phyloP scores from a whole-genome alignment of 305 asterid genomes.

The Fraxinus dipetala region DNA sequence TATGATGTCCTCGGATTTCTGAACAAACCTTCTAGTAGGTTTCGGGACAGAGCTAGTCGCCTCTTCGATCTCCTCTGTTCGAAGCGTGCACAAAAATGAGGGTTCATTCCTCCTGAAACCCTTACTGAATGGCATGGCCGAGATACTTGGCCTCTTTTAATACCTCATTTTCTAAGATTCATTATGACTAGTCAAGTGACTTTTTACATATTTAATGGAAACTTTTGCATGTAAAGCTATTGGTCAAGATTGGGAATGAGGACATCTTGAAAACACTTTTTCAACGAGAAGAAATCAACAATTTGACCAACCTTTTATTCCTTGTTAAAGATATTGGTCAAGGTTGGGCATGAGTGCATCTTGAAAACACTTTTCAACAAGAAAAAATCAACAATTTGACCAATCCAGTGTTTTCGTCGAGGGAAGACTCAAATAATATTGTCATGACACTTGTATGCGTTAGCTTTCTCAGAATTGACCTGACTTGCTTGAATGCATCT shows the following conservation, averaged over 20 bases:
- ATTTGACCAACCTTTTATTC: background rate
- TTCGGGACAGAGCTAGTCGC: too few relatives aligned
- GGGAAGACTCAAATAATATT: background rate
- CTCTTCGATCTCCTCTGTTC: too few relatives aligned
- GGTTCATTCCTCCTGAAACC: too few relatives aligned
- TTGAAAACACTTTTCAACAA: background rate
- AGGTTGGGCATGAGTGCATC: background rate
- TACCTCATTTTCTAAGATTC: background rate
- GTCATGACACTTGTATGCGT: background rate
- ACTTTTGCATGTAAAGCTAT: background rate
- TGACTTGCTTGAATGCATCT: background rate
- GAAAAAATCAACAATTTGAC: background rate
- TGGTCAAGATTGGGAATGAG: background rate
- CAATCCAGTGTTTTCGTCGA: background rate
- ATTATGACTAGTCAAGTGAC: background rate
- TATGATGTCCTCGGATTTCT: too few relatives aligned
- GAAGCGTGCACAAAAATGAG: too few relatives aligned
- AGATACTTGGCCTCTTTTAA: background rate
- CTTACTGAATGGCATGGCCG: too few relatives aligned
- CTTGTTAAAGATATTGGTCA: background rate
- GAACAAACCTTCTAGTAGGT: too few relatives aligned
- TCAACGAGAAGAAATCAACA: background rate
- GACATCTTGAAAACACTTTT: background rate
- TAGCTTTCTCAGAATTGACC: background rate
- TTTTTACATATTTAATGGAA: background rate